Conservation (phyloP, 2,329 filamentous ascomycete genomes). For the Trematosphaeria pertusa region DNA sequence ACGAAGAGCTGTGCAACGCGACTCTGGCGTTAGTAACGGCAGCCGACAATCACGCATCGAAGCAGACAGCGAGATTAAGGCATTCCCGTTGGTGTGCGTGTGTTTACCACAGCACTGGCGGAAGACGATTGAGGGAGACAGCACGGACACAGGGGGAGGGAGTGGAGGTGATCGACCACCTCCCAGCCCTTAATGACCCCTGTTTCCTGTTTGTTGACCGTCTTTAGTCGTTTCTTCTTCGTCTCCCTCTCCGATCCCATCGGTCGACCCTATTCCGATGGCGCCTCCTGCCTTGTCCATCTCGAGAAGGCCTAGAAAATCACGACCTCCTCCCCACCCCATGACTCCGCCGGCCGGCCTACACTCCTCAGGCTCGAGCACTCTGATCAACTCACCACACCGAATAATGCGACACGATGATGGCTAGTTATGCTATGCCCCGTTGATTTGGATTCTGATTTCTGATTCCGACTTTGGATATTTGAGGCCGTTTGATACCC, state of each 20-base stretch:
- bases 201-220: constrained; percentile 31
- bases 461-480: constrained; percentile 18
- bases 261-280: constrained; percentile 5
- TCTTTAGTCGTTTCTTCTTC: constrained; percentile 31
- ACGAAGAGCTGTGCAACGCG: constrained; percentile 77
- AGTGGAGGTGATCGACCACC: constrained; percentile 43
- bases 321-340: constrained; percentile 23
- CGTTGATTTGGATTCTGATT: constrained; percentile 29
- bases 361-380: constrained; percentile 39
- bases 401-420: constrained; percentile 44
- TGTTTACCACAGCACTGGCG: constrained; percentile 95
- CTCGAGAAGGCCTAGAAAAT: constrained; percentile 10
- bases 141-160: constrained; percentile 38
- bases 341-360: constrained; percentile 20
- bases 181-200: constrained; percentile 35
- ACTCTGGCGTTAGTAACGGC: constrained; percentile 90
- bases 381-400: constrained; percentile 33
- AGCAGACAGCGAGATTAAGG: constrained; percentile 83
- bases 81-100: constrained; percentile 95
- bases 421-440: constrained; percentile 29
- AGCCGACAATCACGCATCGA: constrained; percentile 53
- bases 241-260: constrained; percentile 23
- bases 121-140: constrained; percentile 92
- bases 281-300: constrained; percentile 4
- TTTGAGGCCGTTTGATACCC: constrained; percentile 36